Conservation (phyloP, 1,139 yeast species). For the Scheffersomyces titani region DNA sequence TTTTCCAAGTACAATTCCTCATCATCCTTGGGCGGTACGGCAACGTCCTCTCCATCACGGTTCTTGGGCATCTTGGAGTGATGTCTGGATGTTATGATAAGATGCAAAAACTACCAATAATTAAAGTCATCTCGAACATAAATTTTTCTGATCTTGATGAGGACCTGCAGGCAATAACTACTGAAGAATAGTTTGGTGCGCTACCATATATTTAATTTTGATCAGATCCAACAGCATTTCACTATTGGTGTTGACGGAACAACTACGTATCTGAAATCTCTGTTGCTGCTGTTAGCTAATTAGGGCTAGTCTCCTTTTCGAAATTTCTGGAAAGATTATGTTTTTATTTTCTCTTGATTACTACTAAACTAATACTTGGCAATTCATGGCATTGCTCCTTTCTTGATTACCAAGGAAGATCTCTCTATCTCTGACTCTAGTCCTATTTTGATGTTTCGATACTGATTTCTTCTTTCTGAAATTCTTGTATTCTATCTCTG, state of each 20-base stretch:
- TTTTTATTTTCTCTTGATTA: too few species aligned
- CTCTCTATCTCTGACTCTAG: not conserved
- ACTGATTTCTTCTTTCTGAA: not conserved
- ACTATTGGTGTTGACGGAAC: not conserved
- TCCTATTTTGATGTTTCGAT: not conserved
- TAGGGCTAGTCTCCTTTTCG: too few species aligned
- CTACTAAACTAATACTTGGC: not conserved
- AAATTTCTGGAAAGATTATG: not conserved
- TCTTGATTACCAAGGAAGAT: not conserved
- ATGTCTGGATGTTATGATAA: not conserved
- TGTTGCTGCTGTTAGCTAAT: too few species aligned
- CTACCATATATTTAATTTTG: not conserved
- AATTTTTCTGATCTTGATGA: not conserved
- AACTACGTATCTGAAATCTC: not conserved
- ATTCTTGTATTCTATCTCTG: not conserved
- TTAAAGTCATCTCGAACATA: not conserved
- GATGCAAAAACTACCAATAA: not conserved
- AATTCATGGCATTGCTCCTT: not conserved
- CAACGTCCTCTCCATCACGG: constrained; percentile 31
- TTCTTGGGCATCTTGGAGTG: constrained; percentile 22
- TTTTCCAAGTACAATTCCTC: constrained; percentile 80
- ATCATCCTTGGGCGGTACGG: constrained; percentile 69
- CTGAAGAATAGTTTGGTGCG: not conserved
- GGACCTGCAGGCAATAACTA: not conserved
- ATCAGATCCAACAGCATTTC: not conserved